A percentile compares a stretch with the other conserved stretches of the same genome.
Conservation (phyloP, 2,329 filamentous ascomycete species). For the Cladosporium halotolerans region DNA sequence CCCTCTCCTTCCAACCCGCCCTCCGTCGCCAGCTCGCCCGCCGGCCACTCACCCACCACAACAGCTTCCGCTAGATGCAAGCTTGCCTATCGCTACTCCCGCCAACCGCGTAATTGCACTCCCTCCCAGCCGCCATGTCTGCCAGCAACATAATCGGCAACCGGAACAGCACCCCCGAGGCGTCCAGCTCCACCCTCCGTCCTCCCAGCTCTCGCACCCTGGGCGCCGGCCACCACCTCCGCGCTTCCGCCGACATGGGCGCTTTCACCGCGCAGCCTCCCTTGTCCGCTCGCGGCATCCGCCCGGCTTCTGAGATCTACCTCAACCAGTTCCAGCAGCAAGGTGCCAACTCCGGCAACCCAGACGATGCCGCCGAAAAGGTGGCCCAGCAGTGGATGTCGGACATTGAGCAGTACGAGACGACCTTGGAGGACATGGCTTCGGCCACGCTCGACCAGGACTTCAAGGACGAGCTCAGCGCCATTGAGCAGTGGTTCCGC, state of each 20-base stretch:
- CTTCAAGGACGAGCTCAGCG: slow-evolving; percentile 97
- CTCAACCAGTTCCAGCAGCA: slow-evolving; percentile 72
- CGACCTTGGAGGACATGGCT: slow-evolving; percentile 97
- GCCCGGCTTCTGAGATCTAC: slow-evolving; percentile 87
- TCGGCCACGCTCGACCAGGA: slow-evolving; percentile 97
- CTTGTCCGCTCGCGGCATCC: slow-evolving; percentile 69
- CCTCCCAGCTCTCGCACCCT: slow-evolving; percentile 52
- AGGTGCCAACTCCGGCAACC: slow-evolving; percentile 58
- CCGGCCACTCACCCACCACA: slow-evolving; percentile 1
- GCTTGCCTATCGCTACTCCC: slow-evolving; percentile 1
- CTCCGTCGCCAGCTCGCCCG: slow-evolving; percentile 12
- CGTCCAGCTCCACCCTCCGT: slow-evolving; percentile 71
- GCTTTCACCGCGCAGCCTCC: slow-evolving; percentile 61
- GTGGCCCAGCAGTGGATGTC: slow-evolving; percentile 98
- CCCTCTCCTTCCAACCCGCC: neutral
- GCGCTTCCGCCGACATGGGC: slow-evolving; percentile 93
- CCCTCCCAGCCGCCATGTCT: slow-evolving; percentile 34
- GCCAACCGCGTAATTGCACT: neutral
- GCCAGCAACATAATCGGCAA: slow-evolving; percentile 54
- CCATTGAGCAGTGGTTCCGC: slow-evolving; percentile 99
- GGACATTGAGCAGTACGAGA: slow-evolving; percentile 98
- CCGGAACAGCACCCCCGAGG: slow-evolving; percentile 95
- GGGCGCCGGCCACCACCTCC: slow-evolving; percentile 75
- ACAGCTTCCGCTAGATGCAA: slow-evolving; percentile 2
- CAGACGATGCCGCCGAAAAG: slow-evolving; percentile 85